Percentiles rank a stretch among this genome's conserved stretches.
These are phyloP conservation scores for Leersia perrieri DNA, from an alignment of 176 grass and related monocot species.

Conservation along the genomic window DNA sequence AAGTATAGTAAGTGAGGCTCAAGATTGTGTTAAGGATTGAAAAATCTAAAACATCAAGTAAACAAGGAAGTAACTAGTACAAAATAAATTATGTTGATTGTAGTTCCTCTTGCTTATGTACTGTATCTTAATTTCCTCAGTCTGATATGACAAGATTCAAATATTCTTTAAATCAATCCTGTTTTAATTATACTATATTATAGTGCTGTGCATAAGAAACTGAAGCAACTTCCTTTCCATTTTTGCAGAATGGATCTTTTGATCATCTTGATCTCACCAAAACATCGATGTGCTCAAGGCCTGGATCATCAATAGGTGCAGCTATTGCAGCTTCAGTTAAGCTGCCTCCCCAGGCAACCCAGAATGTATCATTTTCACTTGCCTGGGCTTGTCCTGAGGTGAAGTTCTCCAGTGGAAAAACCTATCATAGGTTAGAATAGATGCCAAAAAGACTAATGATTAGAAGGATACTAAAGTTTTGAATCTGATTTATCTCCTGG, in stretches of 20 bases:
- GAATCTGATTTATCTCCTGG: slow-evolving; percentile 1
- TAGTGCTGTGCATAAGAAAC: background rate
- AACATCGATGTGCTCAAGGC: slow-evolving; percentile 44
- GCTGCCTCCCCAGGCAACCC: slow-evolving; percentile 58
- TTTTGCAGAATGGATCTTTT: slow-evolving; percentile 84
- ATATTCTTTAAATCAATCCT: background rate
- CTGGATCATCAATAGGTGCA: slow-evolving; percentile 82
- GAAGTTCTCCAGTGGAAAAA: slow-evolving; percentile 92
- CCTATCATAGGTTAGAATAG: slow-evolving; percentile 71
- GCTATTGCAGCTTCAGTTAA: slow-evolving; percentile 80
- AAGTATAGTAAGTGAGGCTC: background rate
- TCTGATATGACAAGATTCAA: background rate
- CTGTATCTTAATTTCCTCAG: background rate
- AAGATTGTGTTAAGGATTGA: background rate
- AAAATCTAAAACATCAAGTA: background rate
- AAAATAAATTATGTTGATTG: background rate
- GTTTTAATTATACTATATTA: background rate
- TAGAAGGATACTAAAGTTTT: background rate
- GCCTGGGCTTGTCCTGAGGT: slow-evolving; percentile 98
- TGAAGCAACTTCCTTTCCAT: slow-evolving; percentile 13
- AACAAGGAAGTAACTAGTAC: no score
- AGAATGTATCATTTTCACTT: slow-evolving; percentile 84
- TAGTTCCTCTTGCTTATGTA: background rate
- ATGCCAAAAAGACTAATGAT: background rate
- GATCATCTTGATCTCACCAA: slow-evolving; percentile 69